Conservation (phyloP, 176 grass and related monocot species). For the Cenchrus fungigraminus region DNA sequence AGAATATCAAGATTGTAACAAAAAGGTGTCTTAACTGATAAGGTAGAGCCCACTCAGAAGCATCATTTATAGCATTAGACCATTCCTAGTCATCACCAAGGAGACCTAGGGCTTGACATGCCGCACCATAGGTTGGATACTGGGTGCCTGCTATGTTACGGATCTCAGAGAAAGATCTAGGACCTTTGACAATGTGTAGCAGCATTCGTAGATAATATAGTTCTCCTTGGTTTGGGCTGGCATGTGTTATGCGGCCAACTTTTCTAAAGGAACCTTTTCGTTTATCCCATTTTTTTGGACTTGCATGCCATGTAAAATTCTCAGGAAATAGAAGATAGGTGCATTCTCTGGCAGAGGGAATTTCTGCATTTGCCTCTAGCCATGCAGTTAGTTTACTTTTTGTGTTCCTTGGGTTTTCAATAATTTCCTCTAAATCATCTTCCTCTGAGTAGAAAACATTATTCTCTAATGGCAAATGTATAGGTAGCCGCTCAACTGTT, state of each 20-base stretch:
- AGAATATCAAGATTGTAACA: not conserved
- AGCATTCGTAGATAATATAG: not conserved
- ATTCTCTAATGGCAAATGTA: no score
- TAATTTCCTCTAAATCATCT: not conserved
- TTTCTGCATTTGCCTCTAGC: not conserved
- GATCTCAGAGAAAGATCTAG: not conserved
- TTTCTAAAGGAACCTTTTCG: not conserved
- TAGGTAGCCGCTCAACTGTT: no score
- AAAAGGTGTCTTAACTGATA: not conserved
- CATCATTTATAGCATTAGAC: not conserved
- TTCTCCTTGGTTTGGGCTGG: not conserved
- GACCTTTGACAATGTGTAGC: not conserved
- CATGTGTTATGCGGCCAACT: not conserved
- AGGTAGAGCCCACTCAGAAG: not conserved
- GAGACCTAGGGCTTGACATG: not conserved
- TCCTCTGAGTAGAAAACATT: not conserved
- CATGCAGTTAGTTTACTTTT: not conserved
- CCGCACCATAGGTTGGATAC: not conserved
- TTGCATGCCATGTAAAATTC: not conserved
- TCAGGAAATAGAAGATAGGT: not conserved
- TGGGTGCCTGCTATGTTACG: not conserved
- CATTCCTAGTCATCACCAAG: not conserved
- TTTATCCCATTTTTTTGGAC: not conserved
- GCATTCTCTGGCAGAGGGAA: not conserved
- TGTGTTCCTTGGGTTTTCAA: not conserved